Evolutionary conservation across 352 stramenopile genomes (phyloP).

Genomic region (Phytophthora crassamura): DNA sequence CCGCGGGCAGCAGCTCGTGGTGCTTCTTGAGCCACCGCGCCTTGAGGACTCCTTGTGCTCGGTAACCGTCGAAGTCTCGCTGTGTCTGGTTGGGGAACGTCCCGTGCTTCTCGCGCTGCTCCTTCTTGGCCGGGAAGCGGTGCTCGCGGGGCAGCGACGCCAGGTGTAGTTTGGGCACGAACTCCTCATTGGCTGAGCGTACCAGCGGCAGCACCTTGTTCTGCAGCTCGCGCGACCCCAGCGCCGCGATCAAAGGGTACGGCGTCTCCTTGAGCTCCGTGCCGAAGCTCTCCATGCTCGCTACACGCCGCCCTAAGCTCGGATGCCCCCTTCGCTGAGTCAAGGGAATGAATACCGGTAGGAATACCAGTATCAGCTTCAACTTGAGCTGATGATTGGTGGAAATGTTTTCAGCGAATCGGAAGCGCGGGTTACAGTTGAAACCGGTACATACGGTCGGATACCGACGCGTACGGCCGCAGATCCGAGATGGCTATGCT

Average conservation of each 20-base stretch:
- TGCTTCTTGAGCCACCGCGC: constrained; percentile 89
- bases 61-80: constrained; percentile 82
- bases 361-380: no score
- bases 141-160: constrained; percentile 73
- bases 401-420: no score
- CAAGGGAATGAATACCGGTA: no score
- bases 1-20: constrained; percentile 79
- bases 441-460: constrained; percentile 3
- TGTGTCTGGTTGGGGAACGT: constrained; percentile 87
- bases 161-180: constrained; percentile 82
- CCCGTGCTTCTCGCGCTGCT: constrained; percentile 84
- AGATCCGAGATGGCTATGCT: constrained; percentile 9
- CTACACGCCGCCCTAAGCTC: constrained; percentile 5
- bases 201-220: constrained; percentile 71
- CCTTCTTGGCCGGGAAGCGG: constrained; percentile 84
- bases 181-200: constrained; percentile 83
- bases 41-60: constrained; percentile 78
- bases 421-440: background rate
- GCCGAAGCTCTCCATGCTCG: constrained; percentile 84
- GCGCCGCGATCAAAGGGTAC: constrained; percentile 83
- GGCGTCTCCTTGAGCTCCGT: constrained; percentile 88
- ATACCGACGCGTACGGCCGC: background rate
- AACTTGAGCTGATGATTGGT: no score
- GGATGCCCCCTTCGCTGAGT: constrained; percentile 11
- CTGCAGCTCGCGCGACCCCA: constrained; percentile 81